A percentile compares a stretch with the other conserved stretches of the same genome.
phyloP scores from a whole-genome alignment of 257 asterid genomes.

The Salvia miltiorrhiza region DNA sequence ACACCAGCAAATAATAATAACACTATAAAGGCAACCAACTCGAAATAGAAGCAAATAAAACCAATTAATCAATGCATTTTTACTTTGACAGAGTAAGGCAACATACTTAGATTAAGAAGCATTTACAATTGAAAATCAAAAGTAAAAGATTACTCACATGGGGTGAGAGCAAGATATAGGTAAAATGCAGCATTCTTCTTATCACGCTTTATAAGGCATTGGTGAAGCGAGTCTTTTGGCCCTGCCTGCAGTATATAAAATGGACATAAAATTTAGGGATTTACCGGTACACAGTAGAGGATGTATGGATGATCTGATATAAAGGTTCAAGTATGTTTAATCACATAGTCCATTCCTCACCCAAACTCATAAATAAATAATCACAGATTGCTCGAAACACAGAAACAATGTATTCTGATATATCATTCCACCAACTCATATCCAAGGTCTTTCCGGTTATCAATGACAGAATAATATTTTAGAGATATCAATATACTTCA shows the following conservation, averaged over 20 bases:
- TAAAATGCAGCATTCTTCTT: slow-evolving; percentile 71
- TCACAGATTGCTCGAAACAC: neutral
- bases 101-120: neutral
- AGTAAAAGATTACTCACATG: slow-evolving; percentile 47
- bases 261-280: neutral
- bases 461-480: neutral
- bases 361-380: too few species aligned
- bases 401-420: neutral
- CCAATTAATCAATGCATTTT: neutral
- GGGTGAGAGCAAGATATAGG: slow-evolving; percentile 80
- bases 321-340: too few species aligned
- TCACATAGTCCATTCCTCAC: too few species aligned
- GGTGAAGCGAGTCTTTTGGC: slow-evolving; percentile 62
- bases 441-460: neutral
- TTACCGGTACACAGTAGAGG: neutral
- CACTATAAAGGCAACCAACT: neutral
- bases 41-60: neutral
- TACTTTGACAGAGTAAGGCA: neutral
- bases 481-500: neutral
- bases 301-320: too few species aligned
- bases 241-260: slow-evolving; percentile 61
- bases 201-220: slow-evolving; percentile 91
- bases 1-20: too few species aligned
- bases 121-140: neutral
- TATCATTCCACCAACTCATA: neutral